phyloP scores from a whole-genome alignment of 345 rosid genomes.

The Arabis alpina region DNA sequence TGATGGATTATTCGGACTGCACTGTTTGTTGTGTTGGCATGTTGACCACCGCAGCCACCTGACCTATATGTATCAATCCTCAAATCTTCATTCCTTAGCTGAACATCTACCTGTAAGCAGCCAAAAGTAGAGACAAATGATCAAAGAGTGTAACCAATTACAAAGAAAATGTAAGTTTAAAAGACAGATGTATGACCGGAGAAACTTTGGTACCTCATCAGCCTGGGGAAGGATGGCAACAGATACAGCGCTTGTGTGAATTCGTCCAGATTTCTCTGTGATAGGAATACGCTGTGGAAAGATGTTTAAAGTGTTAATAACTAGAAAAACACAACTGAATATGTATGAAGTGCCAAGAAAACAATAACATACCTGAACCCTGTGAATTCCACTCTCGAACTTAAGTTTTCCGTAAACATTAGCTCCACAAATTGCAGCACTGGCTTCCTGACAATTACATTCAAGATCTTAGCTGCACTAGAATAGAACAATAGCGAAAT shows the following conservation, averaged over 20 bases:
- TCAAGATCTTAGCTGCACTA: constrained; percentile 30
- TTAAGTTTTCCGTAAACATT: constrained; percentile 90
- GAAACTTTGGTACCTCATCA: constrained; percentile 67
- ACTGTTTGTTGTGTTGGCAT: constrained; percentile 92
- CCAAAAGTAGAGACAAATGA: constrained; percentile 14
- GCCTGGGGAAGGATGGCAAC: constrained; percentile 99
- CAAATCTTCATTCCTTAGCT: constrained; percentile 88
- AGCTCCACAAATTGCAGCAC: constrained; percentile 84
- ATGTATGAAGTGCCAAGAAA: neutral
- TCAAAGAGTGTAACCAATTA: constrained; percentile 8
- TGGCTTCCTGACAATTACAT: constrained; percentile 75
- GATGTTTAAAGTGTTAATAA: constrained; percentile 33
- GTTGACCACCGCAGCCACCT: constrained; percentile 93
- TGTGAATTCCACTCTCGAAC: constrained; percentile 98
- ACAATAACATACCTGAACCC: constrained; percentile 75
- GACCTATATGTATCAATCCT: constrained; percentile 90
- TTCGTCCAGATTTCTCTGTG: constrained; percentile 90
- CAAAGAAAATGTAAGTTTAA: neutral
- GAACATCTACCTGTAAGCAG: constrained; percentile 78
- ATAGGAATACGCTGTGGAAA: constrained; percentile 89
- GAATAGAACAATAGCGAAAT: constrained; percentile 12
- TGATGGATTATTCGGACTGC: constrained; percentile 89
- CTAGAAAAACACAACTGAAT: neutral
- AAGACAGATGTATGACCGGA: neutral
- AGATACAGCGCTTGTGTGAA: constrained; percentile 95